Conservation (phyloP, 2,329 filamentous ascomycete genomes). For the Monosporascus ibericus region DNA sequence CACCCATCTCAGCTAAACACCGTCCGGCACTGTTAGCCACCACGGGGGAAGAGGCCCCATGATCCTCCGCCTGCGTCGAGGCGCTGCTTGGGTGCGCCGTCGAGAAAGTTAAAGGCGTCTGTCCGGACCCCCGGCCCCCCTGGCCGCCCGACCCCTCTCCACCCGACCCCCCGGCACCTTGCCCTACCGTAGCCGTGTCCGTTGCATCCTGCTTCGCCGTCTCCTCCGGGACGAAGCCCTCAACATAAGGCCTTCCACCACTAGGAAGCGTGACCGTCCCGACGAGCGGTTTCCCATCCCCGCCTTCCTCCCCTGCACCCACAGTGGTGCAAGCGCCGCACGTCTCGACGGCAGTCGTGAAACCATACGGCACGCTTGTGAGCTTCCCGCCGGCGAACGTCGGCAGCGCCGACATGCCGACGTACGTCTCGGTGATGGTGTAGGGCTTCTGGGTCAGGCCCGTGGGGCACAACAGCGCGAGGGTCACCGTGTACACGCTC, state of each 20-base stretch:
- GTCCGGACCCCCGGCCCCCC: too few species aligned
- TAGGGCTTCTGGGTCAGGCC: slow-evolving; percentile 9
- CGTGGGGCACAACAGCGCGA: slow-evolving; percentile 5
- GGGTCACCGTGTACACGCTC: slow-evolving; percentile 12
- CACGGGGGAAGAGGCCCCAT: too few species aligned
- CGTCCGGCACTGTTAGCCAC: too few species aligned
- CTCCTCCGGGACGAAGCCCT: background rate
- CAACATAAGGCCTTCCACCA: slow-evolving; percentile 2
- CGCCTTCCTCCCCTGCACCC: background rate
- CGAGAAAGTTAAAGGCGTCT: too few species aligned
- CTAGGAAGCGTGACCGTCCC: slow-evolving; percentile 12
- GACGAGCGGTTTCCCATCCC: background rate
- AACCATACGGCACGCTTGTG: slow-evolving; percentile 14
- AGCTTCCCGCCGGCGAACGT: slow-evolving; percentile 4
- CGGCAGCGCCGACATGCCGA: slow-evolving; percentile 14
- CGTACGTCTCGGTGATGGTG: slow-evolving; percentile 16
- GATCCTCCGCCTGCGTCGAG: too few species aligned
- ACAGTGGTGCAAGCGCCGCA: slow-evolving; percentile 6
- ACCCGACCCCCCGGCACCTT: too few species aligned
- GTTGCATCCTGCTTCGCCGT: background rate
- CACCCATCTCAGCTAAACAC: too few species aligned
- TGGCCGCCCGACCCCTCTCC: too few species aligned
- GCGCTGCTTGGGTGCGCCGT: too few species aligned
- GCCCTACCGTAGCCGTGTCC: too few species aligned
- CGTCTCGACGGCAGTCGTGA: slow-evolving; percentile 12